These are phyloP conservation scores for Hypoxylon subgilvum DNA, from an alignment of 495 filamentous ascomycete species.

Conservation along the genomic window DNA sequence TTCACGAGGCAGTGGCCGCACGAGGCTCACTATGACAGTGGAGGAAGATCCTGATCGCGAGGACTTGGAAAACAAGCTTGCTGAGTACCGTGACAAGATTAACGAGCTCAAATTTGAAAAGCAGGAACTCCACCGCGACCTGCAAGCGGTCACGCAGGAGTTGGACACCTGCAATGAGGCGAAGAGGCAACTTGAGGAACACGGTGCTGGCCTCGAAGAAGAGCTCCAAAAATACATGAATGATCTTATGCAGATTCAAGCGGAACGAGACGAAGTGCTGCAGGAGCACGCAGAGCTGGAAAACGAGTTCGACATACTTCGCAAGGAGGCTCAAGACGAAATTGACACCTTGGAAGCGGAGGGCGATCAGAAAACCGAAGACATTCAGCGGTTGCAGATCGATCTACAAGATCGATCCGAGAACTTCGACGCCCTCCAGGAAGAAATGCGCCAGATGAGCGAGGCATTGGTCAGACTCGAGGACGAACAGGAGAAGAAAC, in stretches of 20 bases:
- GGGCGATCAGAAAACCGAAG: slow-evolving; percentile 71
- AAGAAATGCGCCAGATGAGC: slow-evolving; percentile 88
- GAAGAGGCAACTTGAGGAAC: slow-evolving; percentile 63
- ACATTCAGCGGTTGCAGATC: slow-evolving; percentile 71
- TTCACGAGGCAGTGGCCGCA: slow-evolving; percentile 74
- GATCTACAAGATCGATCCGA: slow-evolving; percentile 76
- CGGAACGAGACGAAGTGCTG: slow-evolving; percentile 85
- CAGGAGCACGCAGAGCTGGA: slow-evolving; percentile 79
- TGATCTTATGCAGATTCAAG: slow-evolving; percentile 80
- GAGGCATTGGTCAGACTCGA: slow-evolving; percentile 84
- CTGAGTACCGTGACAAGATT: slow-evolving; percentile 82
- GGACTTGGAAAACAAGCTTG: slow-evolving; percentile 80
- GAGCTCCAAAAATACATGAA: slow-evolving; percentile 77
- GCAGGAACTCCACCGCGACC: slow-evolving; percentile 75
- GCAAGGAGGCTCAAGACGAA: slow-evolving; percentile 80
- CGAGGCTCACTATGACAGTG: slow-evolving; percentile 63
- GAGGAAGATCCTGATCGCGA: slow-evolving; percentile 83
- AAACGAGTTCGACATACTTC: slow-evolving; percentile 76
- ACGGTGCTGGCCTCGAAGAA: slow-evolving; percentile 69
- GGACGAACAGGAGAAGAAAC: slow-evolving; percentile 76
- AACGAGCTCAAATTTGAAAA: slow-evolving; percentile 84
- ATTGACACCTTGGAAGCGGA: slow-evolving; percentile 84
- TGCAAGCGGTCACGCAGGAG: slow-evolving; percentile 71
- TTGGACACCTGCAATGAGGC: slow-evolving; percentile 66
- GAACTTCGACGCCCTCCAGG: slow-evolving; percentile 81